These are phyloP conservation scores for Mortierella sp. DNA, from an alignment of 371 early-diverging fungal genomes.

Conservation along the genomic window DNA sequence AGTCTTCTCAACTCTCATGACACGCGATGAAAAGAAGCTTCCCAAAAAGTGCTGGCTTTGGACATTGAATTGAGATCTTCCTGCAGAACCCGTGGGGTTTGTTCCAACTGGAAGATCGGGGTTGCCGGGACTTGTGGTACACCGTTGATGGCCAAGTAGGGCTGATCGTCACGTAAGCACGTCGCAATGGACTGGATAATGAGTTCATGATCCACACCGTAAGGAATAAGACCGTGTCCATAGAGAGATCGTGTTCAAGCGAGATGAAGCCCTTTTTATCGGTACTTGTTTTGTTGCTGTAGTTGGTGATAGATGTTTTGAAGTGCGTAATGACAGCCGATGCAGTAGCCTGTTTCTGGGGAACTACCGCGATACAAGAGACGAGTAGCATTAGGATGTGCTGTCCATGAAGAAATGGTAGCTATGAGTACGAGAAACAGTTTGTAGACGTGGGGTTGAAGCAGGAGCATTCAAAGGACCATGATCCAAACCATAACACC, in stretches of 20 bases:
- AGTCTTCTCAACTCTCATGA: too few relatives aligned
- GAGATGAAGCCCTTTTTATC: constrained; percentile 38
- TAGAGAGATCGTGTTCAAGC: constrained; percentile 38
- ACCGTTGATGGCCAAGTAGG: constrained; percentile 15
- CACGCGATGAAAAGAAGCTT: background rate
- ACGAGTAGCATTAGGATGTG: too few relatives aligned
- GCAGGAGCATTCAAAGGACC: background rate
- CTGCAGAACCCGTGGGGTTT: background rate
- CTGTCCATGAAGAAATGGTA: too few relatives aligned
- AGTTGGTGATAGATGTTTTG: background rate
- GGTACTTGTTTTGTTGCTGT: background rate
- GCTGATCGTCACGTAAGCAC: constrained; percentile 22
- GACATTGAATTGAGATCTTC: background rate
- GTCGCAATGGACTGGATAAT: constrained; percentile 25
- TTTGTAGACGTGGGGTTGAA: too few relatives aligned
- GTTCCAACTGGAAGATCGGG: too few relatives aligned
- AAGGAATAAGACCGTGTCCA: constrained; percentile 27
- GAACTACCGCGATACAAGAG: constrained; percentile 1
- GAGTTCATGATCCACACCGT: constrained; percentile 9
- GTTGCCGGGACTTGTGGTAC: too few relatives aligned
- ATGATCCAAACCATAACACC: background rate
- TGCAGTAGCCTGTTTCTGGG: constrained; percentile 2
- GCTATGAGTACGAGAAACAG: too few relatives aligned
- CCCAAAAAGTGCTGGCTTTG: constrained; percentile 6
- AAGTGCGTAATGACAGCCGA: background rate